These are phyloP conservation scores for Acer negundo DNA, from an alignment of 345 rosid genomes.

Conservation along the genomic window DNA sequence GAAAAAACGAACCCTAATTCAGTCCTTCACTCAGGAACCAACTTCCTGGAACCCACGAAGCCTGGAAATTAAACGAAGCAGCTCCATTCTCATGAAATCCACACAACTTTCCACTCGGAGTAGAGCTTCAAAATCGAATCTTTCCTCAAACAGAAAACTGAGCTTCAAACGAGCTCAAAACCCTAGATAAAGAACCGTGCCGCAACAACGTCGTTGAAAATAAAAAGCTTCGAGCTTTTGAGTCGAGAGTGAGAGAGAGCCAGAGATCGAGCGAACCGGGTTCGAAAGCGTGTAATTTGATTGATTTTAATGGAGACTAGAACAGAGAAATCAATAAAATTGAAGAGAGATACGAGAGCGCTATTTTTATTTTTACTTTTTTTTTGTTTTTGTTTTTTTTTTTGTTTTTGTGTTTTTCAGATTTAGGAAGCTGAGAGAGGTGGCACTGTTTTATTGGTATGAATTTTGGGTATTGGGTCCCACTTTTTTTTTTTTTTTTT, in stretches of 20 bases:
- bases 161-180: neutral
- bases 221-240: neutral
- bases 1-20: constrained; percentile 20
- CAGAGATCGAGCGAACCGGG: neutral
- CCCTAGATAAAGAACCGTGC: neutral
- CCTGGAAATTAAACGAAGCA: constrained; percentile 5
- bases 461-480: neutral
- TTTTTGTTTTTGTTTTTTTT: neutral
- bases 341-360: neutral
- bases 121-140: constrained; percentile 24
- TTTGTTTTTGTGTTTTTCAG: neutral
- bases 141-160: neutral
- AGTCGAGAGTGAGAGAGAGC: neutral
- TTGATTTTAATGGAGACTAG: neutral
- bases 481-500: neutral
- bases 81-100: constrained; percentile 25
- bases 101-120: neutral
- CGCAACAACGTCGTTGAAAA: neutral
- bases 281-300: neutral
- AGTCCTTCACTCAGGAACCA: constrained; percentile 16
- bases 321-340: neutral
- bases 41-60: constrained; percentile 4
- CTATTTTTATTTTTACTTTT: neutral
- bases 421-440: neutral
- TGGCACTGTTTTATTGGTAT: constrained; percentile 12